phyloP scores from a whole-genome alignment of 176 grass and related monocot genomes.

The Eremochloa ophiuroides region DNA sequence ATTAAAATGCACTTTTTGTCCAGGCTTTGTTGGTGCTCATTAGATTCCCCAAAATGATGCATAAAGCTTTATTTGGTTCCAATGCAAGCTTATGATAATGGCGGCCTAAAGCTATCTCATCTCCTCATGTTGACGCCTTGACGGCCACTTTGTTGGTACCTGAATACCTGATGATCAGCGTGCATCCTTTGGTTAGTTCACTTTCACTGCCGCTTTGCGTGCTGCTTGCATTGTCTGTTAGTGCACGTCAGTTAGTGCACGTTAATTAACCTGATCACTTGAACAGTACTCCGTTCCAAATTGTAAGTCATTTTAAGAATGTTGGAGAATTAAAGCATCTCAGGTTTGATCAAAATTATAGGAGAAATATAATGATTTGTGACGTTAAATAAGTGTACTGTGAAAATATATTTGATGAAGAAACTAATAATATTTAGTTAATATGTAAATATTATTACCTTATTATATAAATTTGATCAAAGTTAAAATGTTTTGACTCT shows the following conservation, averaged over 20 bases:
- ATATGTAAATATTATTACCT: too few species aligned
- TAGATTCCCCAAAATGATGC: not conserved
- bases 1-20: not conserved
- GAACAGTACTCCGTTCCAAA: too few species aligned
- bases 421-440: too few species aligned
- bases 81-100: not conserved
- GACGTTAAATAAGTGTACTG: too few species aligned
- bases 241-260: not conserved
- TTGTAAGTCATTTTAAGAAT: too few species aligned
- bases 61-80: not conserved
- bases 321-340: too few species aligned
- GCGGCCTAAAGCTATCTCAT: not conserved
- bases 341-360: too few species aligned
- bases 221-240: not conserved
- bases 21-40: not conserved
- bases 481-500: too few species aligned
- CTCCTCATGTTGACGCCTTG: not conserved
- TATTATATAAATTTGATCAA: too few species aligned
- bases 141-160: not conserved
- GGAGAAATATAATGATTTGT: too few species aligned
- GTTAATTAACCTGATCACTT: not conserved
- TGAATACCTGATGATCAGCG: not conserved
- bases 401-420: too few species aligned
- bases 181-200: not conserved
- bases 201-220: not conserved